Percentiles rank a stretch among this genome's conserved stretches.
These are phyloP conservation scores for Ceratocystiopsis minuta DNA, from an alignment of 2,329 filamentous ascomycete genomes.

Conservation along the genomic window DNA sequence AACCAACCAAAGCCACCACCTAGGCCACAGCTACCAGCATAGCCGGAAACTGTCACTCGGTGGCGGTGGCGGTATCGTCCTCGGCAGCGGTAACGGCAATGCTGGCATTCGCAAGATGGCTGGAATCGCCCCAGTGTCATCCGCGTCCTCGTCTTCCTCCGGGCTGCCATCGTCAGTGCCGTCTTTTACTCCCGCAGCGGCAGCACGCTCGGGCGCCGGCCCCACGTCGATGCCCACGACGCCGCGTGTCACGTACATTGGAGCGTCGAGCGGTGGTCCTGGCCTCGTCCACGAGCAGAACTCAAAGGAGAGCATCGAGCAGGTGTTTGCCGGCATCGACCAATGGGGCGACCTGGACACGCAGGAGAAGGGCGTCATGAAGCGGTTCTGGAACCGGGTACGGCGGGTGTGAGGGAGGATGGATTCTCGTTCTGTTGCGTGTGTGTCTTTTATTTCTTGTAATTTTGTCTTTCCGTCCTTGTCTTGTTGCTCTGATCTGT, in stretches of 20 bases:
- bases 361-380: conserved; percentile 37
- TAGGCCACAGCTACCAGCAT: conserved; percentile 2
- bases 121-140: not conserved
- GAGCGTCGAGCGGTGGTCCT: conserved; percentile 12
- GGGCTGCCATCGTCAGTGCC: too few relatives aligned
- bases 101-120: not conserved
- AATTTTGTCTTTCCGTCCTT: too few relatives aligned
- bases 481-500: not conserved
- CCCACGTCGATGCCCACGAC: conserved; percentile 7
- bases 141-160: too few relatives aligned
- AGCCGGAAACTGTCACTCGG: conserved; percentile 3
- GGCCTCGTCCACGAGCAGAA: conserved; percentile 9
- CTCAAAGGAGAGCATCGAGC: conserved; percentile 34
- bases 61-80: conserved; percentile 10
- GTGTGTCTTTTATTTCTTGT: conserved; percentile 1
- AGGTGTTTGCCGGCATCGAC: conserved; percentile 34
- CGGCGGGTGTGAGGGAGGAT: conserved; percentile 21
- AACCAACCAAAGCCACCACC: conserved; percentile 15
- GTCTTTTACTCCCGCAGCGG: too few relatives aligned
- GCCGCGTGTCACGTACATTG: conserved; percentile 11
- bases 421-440: not conserved
- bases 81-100: conserved; percentile 2
- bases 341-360: conserved; percentile 24
- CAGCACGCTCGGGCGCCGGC: not conserved
- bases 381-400: conserved; percentile 46